Conservation (phyloP, 2,329 filamentous ascomycete genomes). For the Colletotrichum paranaense region DNA sequence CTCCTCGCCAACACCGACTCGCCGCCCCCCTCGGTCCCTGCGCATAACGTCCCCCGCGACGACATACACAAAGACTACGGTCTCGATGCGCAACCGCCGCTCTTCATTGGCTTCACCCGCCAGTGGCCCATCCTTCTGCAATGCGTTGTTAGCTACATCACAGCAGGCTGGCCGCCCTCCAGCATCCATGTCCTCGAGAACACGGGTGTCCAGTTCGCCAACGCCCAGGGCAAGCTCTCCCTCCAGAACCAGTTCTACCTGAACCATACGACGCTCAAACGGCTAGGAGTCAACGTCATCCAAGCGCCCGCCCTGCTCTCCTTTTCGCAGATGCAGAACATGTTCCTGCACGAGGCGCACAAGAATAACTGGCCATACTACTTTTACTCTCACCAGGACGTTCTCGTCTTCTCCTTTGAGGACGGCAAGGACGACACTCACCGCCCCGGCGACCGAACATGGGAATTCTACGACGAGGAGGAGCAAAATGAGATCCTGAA, state of each 20-base stretch:
- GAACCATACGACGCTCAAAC: constrained; percentile 59
- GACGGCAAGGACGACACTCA: constrained; percentile 35
- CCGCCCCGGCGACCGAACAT: constrained; percentile 34
- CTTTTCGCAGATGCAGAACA: constrained; percentile 68
- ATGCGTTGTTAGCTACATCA: constrained; percentile 66
- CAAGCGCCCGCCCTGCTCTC: constrained; percentile 62
- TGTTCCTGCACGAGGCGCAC: constrained; percentile 59
- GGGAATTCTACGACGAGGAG: constrained; percentile 36
- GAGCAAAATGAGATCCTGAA: constrained; percentile 29
- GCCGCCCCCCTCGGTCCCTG: constrained; percentile 53
- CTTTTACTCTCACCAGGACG: constrained; percentile 70
- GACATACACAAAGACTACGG: constrained; percentile 52
- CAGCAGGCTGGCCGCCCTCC: constrained; percentile 66
- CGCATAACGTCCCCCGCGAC: constrained; percentile 54
- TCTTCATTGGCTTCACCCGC: constrained; percentile 70
- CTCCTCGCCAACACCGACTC: constrained; percentile 43
- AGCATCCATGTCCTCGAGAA: constrained; percentile 71
- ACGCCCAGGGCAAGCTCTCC: constrained; percentile 57
- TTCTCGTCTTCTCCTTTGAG: constrained; percentile 56
- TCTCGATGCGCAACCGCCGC: constrained; percentile 55
- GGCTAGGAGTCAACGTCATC: constrained; percentile 64
- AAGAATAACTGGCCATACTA: constrained; percentile 58
- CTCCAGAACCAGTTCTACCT: constrained; percentile 68
- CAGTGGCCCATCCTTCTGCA: constrained; percentile 67
- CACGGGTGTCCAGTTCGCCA: constrained; percentile 66